A percentile compares a stretch with the other conserved stretches of the same genome.
These are phyloP conservation scores for Striga asiatica DNA, from an alignment of 257 asterid species.

Conservation along the genomic window DNA sequence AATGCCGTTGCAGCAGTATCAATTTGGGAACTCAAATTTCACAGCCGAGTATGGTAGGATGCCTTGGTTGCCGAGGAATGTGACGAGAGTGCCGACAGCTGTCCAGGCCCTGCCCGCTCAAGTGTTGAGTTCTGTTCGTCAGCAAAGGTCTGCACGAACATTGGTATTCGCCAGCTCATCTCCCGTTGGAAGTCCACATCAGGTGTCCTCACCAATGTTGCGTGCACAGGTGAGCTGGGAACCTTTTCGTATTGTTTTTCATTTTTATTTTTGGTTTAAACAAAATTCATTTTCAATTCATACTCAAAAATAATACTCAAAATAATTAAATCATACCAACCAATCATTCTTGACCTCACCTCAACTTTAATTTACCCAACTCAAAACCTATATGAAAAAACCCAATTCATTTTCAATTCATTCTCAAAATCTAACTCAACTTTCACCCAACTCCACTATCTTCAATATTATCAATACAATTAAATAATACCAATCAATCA, in stretches of 20 bases:
- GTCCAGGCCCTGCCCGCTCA: conserved; percentile 35
- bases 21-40: conserved; percentile 21
- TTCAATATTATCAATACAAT: too few relatives aligned
- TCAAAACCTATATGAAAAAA: too few relatives aligned
- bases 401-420: too few relatives aligned
- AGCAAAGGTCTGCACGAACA: conserved; percentile 22
- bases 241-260: background rate
- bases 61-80: conserved; percentile 20
- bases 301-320: too few relatives aligned
- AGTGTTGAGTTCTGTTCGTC: conserved; percentile 16
- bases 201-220: conserved; percentile 16
- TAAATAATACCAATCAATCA: too few relatives aligned
- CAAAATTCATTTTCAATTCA: too few relatives aligned
- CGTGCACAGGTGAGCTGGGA: conserved; percentile 19
- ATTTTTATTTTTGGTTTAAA: background rate
- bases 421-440: too few relatives aligned
- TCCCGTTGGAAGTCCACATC: conserved; percentile 14
- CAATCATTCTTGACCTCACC: too few relatives aligned
- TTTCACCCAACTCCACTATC: too few relatives aligned
- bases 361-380: too few relatives aligned
- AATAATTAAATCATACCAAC: too few relatives aligned
- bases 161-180: conserved; percentile 3
- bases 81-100: conserved; percentile 29
- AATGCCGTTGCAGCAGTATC: conserved; percentile 28
- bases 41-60: conserved; percentile 29